Base-by-base conservation (phyloP, 495 filamentous ascomycete genomes). In the Xylaria longipes region DNA sequence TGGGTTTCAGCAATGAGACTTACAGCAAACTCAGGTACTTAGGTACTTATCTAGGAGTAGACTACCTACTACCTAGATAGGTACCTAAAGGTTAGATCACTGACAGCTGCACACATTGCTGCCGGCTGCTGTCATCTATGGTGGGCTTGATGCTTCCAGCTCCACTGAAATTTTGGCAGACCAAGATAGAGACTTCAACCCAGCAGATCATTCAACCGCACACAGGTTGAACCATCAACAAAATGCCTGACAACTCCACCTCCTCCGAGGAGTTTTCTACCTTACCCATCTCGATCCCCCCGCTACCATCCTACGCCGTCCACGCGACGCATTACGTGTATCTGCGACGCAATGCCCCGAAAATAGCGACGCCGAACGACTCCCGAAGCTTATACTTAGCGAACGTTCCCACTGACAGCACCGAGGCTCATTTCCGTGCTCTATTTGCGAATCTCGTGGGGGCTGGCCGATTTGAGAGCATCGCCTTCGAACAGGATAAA, bases 391-490 rank as follows among this genome's bases (percentile, higher is more conserved):
- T 99, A 31, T 99, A 97, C 82, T 76, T 95, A 29, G 91, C 94
- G 71, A 98, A 99, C 78, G 77, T 95, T 7, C 97, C 96, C 43
- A 84, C 94, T 74, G 95, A 98, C 80, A 89, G 92, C 68, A 97
- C 93, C 45, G 89, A 92, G 61, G 75, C 81, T 0, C 93, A 96
- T 75, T 81, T 98, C 22, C 91, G 93, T 46, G 84, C 87, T 68
- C 82, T 99, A 0, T 94, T 97, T 74, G 82, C 87, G 0, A 83
- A 83, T 0, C 85, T 93, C 52, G 84, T 96, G 33, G 90, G 93
- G 39, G 89, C 89, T 6, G 92, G 91, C 33, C 87, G 90, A 54
- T 89, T 99, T 46, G 93, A 97, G 80, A 84, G 82, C 60, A 90
- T 93, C 4, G 82, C 88, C 1, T 97, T 98, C 76, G 91, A 93